A percentile compares a stretch with the other conserved stretches of the same genome.
Evolutionary conservation across 495 filamentous ascomycete genomes (phyloP).

Genomic region (Penicillium bovifimosum): DNA sequence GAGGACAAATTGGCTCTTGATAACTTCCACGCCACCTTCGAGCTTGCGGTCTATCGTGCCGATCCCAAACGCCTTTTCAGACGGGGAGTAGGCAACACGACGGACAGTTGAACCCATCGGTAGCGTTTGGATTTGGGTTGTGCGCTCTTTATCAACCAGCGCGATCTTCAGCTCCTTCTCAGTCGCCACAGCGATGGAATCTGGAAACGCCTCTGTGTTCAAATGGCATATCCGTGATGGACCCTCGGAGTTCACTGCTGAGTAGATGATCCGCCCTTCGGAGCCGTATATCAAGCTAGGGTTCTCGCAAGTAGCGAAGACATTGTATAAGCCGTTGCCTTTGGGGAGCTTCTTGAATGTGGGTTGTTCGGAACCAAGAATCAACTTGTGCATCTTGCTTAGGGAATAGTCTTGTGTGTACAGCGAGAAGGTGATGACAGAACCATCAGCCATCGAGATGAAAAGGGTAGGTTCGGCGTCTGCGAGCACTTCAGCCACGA

Average conservation of each 20-base stretch:
- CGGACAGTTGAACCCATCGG: slow-evolving; percentile 77
- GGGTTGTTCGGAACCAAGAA: slow-evolving; percentile 81
- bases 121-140: slow-evolving; percentile 78
- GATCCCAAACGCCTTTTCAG: slow-evolving; percentile 75
- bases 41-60: slow-evolving; percentile 70
- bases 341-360: slow-evolving; percentile 71
- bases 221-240: slow-evolving; percentile 77
- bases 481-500: slow-evolving; percentile 65
- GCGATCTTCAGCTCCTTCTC: slow-evolving; percentile 72
- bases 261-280: slow-evolving; percentile 85
- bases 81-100: slow-evolving; percentile 76
- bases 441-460: slow-evolving; percentile 90
- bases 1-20: slow-evolving; percentile 57
- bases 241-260: slow-evolving; percentile 88
- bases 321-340: slow-evolving; percentile 59
- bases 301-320: slow-evolving; percentile 92
- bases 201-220: slow-evolving; percentile 72
- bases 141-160: slow-evolving; percentile 74
- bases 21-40: slow-evolving; percentile 50
- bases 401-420: slow-evolving; percentile 52
- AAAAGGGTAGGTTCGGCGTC: slow-evolving; percentile 69
- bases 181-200: slow-evolving; percentile 75
- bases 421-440: slow-evolving; percentile 80
- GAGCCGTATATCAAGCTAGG: slow-evolving; percentile 86
- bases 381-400: slow-evolving; percentile 68